A percentile compares a stretch with the other conserved stretches of the same genome.
These are phyloP conservation scores for Euphorbia schlechtendalii DNA, from an alignment of 441 rosid species.

Conservation along the genomic window DNA sequence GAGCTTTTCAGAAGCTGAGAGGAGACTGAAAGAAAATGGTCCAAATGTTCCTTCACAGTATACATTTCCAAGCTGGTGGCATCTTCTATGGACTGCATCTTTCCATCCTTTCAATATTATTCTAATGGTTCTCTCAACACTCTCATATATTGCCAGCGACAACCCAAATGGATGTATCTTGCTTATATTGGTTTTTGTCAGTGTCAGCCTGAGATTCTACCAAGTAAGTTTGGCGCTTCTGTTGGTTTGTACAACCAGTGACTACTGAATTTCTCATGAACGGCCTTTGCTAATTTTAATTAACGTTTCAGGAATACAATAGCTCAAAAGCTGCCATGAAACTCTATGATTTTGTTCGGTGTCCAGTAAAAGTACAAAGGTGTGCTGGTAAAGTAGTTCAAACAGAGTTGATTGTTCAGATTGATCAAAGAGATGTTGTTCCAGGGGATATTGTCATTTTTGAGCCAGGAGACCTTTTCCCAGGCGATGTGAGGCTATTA, in stretches of 20 bases:
- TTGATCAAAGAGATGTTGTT: constrained; percentile 69
- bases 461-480: constrained; percentile 73
- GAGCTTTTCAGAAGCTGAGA: constrained; percentile 68
- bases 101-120: constrained; percentile 73
- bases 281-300: background rate
- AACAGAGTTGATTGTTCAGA: constrained; percentile 58
- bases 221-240: constrained; percentile 32
- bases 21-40: constrained; percentile 56
- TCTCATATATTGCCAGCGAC: constrained; percentile 58
- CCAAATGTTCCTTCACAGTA: constrained; percentile 50
- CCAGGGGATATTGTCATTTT: constrained; percentile 67
- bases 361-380: constrained; percentile 68
- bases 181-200: constrained; percentile 56
- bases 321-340: constrained; percentile 81
- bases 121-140: constrained; percentile 48
- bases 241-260: background rate
- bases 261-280: constrained; percentile 4
- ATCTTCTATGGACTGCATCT: constrained; percentile 58
- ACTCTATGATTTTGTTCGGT: constrained; percentile 50
- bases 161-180: constrained; percentile 59
- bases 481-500: constrained; percentile 65
- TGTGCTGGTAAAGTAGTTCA: constrained; percentile 69
- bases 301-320: constrained; percentile 42
- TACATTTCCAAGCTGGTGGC: constrained; percentile 52
- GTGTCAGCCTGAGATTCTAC: constrained; percentile 59